Conservation (phyloP, 163 green algal species). For the Scenedesmus sp. region DNA sequence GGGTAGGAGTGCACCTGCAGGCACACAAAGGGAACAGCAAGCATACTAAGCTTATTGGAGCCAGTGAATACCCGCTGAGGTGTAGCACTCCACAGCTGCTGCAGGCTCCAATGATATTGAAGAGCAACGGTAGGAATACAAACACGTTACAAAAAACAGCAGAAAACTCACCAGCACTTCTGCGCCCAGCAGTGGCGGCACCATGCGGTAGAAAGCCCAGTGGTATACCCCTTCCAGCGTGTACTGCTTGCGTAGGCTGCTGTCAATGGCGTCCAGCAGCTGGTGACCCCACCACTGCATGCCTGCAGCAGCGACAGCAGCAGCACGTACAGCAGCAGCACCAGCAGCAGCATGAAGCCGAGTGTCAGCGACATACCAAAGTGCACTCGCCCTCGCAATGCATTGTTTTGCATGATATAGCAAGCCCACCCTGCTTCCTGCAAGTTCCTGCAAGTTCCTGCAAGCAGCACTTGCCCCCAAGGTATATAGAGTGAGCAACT, state of each 20-base stretch:
- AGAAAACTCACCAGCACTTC: conserved; percentile 7
- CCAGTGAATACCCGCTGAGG: background rate
- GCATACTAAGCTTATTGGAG: background rate
- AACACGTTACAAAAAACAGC: too few relatives aligned
- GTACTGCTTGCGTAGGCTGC: conserved; percentile 41
- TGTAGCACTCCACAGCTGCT: too few relatives aligned
- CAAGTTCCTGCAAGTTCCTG: too few relatives aligned
- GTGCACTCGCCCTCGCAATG: too few relatives aligned
- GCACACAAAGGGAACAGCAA: background rate
- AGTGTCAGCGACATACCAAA: too few relatives aligned
- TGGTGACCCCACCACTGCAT: background rate
- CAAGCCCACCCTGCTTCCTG: too few relatives aligned
- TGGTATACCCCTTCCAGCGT: conserved; percentile 21
- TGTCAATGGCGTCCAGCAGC: conserved; percentile 49
- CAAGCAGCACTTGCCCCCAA: too few relatives aligned
- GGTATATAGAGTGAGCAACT: too few relatives aligned
- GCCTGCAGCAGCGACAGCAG: background rate
- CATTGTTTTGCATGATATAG: too few relatives aligned
- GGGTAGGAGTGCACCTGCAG: conserved; percentile 22
- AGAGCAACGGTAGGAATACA: too few relatives aligned
- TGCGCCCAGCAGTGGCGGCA: conserved; percentile 26
- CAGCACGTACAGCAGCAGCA: background rate
- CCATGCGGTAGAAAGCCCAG: conserved; percentile 1
- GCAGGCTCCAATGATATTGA: too few relatives aligned
- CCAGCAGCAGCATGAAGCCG: background rate